Conservation (phyloP, 2,329 filamentous ascomycete genomes). For the Dactylonectria macrodidyma region DNA sequence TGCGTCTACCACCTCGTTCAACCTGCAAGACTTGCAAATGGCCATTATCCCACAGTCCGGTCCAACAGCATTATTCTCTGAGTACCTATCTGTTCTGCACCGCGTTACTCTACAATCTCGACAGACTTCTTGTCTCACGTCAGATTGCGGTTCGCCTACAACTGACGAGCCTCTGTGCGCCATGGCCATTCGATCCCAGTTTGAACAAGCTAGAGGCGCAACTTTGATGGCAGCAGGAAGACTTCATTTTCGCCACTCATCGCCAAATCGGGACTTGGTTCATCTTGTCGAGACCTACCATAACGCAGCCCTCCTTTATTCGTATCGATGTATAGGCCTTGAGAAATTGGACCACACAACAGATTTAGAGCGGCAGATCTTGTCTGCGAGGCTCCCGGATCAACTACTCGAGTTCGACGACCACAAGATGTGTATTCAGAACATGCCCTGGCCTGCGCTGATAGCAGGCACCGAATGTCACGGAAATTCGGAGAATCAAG, state of each 20-base stretch:
- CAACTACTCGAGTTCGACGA: slow-evolving; percentile 3
- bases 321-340: slow-evolving; percentile 44
- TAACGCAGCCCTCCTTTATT: slow-evolving; percentile 47
- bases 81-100: slow-evolving; percentile 42
- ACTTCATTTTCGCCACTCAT: slow-evolving; percentile 34
- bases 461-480: slow-evolving; percentile 11
- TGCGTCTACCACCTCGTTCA: slow-evolving; percentile 40
- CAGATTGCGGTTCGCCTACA: too few relatives aligned
- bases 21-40: slow-evolving; percentile 40
- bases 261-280: slow-evolving; percentile 43
- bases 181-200: slow-evolving; percentile 31
- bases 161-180: background rate
- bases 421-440: background rate
- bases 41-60: slow-evolving; percentile 40
- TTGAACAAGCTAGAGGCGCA: slow-evolving; percentile 47
- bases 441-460: slow-evolving; percentile 8
- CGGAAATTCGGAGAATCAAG: background rate
- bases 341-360: background rate
- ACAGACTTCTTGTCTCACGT: slow-evolving; percentile 22
- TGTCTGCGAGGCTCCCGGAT: background rate
- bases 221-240: slow-evolving; percentile 48
- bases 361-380: background rate
- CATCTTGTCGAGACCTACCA: slow-evolving; percentile 50
- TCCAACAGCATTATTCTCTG: slow-evolving; percentile 45
- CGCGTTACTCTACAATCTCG: slow-evolving; percentile 33